Conservation (phyloP, 2,329 filamentous ascomycete species). For the Celoporthe dispersa region DNA sequence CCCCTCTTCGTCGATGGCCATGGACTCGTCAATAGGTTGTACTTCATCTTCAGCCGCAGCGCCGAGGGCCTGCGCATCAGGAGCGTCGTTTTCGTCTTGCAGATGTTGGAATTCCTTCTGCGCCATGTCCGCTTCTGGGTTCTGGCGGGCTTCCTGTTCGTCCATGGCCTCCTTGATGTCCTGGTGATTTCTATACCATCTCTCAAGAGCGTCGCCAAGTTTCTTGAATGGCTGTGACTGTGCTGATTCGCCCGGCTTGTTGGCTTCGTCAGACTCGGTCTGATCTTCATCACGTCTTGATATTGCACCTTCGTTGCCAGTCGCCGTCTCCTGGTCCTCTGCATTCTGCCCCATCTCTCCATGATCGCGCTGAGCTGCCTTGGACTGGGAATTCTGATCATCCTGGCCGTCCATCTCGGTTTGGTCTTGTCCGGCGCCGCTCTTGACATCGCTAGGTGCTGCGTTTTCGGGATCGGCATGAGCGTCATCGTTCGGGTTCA, state of each 20-base stretch:
- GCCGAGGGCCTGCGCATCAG: constrained; percentile 91
- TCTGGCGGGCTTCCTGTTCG: constrained; percentile 57
- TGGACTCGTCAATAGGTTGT: constrained; percentile 82
- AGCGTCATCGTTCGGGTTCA: constrained; percentile 50
- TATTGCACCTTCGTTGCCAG: constrained; percentile 65
- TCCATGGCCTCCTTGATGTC: constrained; percentile 73
- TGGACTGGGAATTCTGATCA: constrained; percentile 63
- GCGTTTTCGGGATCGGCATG: constrained; percentile 64
- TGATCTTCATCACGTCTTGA: constrained; percentile 53
- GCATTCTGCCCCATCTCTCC: constrained; percentile 69
- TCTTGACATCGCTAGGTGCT: constrained; percentile 66
- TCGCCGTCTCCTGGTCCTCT: constrained; percentile 65
- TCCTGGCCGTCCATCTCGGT: constrained; percentile 57
- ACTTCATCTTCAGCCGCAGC: constrained; percentile 87
- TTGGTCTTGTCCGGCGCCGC: constrained; percentile 68
- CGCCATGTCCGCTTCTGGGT: constrained; percentile 67
- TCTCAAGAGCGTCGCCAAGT: constrained; percentile 87
- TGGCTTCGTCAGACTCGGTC: constrained; percentile 49
- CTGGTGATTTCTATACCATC: constrained; percentile 86
- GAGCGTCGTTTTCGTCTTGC: constrained; percentile 76
- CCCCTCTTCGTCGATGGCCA: constrained; percentile 78
- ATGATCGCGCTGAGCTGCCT: constrained; percentile 67
- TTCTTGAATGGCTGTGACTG: constrained; percentile 83
- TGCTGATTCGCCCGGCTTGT: constrained; percentile 49
- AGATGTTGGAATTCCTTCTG: constrained; percentile 93